Percentiles rank a stretch among this genome's conserved stretches.
Evolutionary conservation across 1,284 basidiomycete species (phyloP).

Genomic region (Moesziomyces parantarcticus): DNA sequence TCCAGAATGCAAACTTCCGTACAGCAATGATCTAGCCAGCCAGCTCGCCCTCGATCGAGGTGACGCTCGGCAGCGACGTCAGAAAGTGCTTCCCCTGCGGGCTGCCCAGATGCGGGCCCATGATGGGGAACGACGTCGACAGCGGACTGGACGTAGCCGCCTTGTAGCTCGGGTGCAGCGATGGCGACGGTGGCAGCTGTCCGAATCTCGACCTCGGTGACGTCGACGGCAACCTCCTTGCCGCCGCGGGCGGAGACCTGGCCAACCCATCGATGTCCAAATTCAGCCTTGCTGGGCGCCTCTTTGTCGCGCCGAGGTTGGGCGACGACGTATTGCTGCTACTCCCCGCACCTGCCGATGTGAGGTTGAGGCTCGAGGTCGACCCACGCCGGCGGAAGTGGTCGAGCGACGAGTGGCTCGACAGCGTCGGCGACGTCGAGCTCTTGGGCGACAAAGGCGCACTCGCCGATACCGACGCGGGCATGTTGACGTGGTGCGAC

Average conservation of each 20-base stretch:
- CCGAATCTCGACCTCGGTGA: conserved; percentile 29
- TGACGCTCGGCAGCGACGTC: conserved; percentile 23
- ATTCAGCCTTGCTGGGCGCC: conserved; percentile 19
- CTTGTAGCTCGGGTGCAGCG: conserved; percentile 36
- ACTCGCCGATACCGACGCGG: conserved; percentile 3
- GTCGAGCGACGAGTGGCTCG: conserved; percentile 28
- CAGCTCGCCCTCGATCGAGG: conserved; percentile 22
- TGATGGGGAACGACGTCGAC: conserved; percentile 20
- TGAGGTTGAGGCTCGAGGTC: conserved; percentile 17
- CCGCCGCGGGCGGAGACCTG: conserved; percentile 16
- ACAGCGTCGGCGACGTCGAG: conserved; percentile 20
- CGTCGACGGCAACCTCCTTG: conserved; percentile 16
- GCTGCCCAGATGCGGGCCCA: conserved; percentile 16
- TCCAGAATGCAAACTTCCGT: no score
- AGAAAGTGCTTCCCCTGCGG: conserved; percentile 17
- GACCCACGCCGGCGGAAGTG: conserved; percentile 20
- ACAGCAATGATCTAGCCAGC: conserved; percentile 3
- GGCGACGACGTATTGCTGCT: conserved; percentile 22
- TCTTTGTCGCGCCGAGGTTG: conserved; percentile 6
- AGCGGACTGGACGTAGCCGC: conserved; percentile 19
- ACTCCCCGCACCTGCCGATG: conserved; percentile 8
- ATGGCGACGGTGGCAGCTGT: conserved; percentile 26
- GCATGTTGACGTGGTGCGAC: conserved; percentile 19
- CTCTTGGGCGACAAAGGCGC: conserved; percentile 18
- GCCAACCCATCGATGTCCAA: conserved; percentile 20